Base-by-base conservation (phyloP, 345 rosid species). In the Tarenaya hassleriana region DNA sequence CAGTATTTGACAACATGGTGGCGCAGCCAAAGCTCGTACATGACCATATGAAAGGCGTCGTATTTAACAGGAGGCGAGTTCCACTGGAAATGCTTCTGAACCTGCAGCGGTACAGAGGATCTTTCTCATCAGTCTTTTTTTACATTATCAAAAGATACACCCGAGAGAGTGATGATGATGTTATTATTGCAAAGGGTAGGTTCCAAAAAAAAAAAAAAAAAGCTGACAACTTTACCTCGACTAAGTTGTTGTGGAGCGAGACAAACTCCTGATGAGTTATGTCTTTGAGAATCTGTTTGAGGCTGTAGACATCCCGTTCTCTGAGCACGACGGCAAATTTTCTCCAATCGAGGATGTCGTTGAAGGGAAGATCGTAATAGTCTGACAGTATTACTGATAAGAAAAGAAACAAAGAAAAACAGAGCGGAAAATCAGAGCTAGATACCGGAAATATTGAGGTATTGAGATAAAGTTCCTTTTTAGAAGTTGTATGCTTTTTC, bases 21-120 rank as follows among this genome's bases (percentile, higher is more conserved):
- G 43, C 97, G 92, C 69, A 86, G 68, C 99, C 99, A 94, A 33
- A 94, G 79, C 39, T 94, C 97, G 41, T 80, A 83, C 85, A 94
- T 86, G 59, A 88, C 84, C 97, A 88, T 88, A 63, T 94, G 95
- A 70, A 94, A 94, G 41, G 94, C 89, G 42, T 88, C 99, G 4
- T 62, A 75, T 60, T 74, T 76, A 38, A 80, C 11, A 0, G 99
- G 84, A 10, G 97, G 94, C 27, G 92, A 55, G 56, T 88, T 86
- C 99, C 99, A 94, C 16, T 86, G 94, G 65, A 88, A 88, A 69
- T 94, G 95, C 73, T 88, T 84, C 50, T 88, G 97, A 35, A 88
- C 88, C 94, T 88, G 65, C 55, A 53, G n/a, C n/a, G n/a, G n/a
- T n/a, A n/a, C n/a, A n/a, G n/a, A n/a, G n/a, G n/a, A n/a, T n/a